Base-by-base conservation (phyloP, 106 monocot species). In the Dioscorea zingiberensis region DNA sequence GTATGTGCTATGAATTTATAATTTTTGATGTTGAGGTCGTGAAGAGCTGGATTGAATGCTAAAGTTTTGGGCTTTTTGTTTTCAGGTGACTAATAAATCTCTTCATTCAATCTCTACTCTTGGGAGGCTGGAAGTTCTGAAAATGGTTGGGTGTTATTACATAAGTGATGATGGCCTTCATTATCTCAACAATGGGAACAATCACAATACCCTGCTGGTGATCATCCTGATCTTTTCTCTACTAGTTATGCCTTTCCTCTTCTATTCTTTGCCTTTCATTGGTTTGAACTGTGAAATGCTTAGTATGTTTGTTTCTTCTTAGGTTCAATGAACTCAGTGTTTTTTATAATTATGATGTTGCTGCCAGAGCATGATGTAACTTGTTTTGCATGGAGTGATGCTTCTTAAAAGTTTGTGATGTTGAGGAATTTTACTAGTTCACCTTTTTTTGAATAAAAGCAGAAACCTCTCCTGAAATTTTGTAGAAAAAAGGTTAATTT, bases 11-110 rank as follows among this genome's bases (percentile, higher is more conserved):
- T 38, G 38, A 14, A 64, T 12, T 64, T 18, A 25, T 48, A 3
- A 19, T 62, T 44, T 62, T 38, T 62, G 44, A 44, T 19, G 28
- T 14, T 44, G 12, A 7, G 19, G 1, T 60, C 0, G 38, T 38
- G 38, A 38, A 6, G 10, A 2, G n/a, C n/a, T 38, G 38, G 38
- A 38, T 38, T 38, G 38, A 38, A 8, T 38, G 38, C 38, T 38
- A 10, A 38, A 38, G 38, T 61, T 25, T 16, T 48, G 10, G 22
- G 1, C 25, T 12, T 21, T 57, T 69, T 21, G 7, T n/a, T 48
- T 4, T 4, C 75, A 94, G 94, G 76, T 94, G 21, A 83, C 85
- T 1, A 90, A 94, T 69, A 76, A 59, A 26, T 94, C 90, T 14
- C 82, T 90, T 55, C 57, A 61, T 8, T 81, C 87, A 2, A 87